Evolutionary conservation across 768 basidiomycete species (phyloP).

Genomic region (Candolleomyces aberdarensis): DNA sequence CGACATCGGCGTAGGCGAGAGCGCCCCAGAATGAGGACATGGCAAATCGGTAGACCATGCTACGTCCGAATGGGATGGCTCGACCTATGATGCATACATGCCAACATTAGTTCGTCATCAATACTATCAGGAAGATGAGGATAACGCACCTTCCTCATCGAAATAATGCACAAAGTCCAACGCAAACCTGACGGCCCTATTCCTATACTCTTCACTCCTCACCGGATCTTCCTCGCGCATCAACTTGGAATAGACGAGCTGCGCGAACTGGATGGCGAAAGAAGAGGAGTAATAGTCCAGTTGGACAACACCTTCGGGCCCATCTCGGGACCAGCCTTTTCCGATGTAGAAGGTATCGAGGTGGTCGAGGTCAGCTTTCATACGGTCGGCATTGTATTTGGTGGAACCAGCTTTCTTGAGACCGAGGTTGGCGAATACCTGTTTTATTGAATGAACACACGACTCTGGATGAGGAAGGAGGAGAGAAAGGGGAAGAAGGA

Average conservation of each 20-base stretch:
- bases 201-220: conserved; percentile 61
- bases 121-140: background rate
- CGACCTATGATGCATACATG: conserved; percentile 42
- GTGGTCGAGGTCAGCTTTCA: conserved; percentile 73
- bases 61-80: conserved; percentile 72
- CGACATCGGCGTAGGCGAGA: conserved; percentile 66
- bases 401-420: conserved; percentile 58
- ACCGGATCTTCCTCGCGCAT: conserved; percentile 59
- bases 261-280: conserved; percentile 76
- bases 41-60: conserved; percentile 77
- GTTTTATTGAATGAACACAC: background rate
- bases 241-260: conserved; percentile 68
- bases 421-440: conserved; percentile 78
- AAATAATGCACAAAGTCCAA: conserved; percentile 75
- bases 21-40: conserved; percentile 81
- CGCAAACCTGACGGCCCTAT: conserved; percentile 60
- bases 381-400: conserved; percentile 53
- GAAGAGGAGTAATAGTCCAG: conserved; percentile 79
- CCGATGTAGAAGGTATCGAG: conserved; percentile 79
- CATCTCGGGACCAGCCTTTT: conserved; percentile 75
- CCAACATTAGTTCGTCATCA: background rate
- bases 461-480: no score
- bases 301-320: conserved; percentile 74
- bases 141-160: conserved; percentile 56
- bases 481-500: no score